Evolutionary conservation across 805 yeast species (phyloP).

Genomic region (Metschnikowia amazonensis): DNA sequence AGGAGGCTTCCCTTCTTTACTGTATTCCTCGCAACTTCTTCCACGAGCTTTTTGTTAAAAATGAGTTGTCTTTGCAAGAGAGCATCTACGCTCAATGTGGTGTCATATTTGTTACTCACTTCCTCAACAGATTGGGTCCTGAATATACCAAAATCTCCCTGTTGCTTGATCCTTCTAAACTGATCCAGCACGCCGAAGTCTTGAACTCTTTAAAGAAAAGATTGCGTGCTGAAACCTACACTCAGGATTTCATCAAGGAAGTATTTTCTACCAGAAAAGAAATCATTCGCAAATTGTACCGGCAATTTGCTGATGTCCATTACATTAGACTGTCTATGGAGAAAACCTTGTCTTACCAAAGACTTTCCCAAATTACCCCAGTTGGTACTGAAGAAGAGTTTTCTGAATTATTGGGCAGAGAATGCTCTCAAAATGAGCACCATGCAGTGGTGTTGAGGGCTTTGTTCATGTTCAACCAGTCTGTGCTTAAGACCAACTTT

Average conservation of each 20-base stretch:
- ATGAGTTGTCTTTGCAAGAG: slow-evolving; percentile 88
- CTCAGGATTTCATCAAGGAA: slow-evolving; percentile 77
- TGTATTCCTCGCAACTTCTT: slow-evolving; percentile 87
- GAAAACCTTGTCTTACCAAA: slow-evolving; percentile 80
- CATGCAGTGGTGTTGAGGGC: slow-evolving; percentile 78
- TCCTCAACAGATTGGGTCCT: slow-evolving; percentile 88
- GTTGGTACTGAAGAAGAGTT: slow-evolving; percentile 75
- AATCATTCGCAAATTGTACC: slow-evolving; percentile 76
- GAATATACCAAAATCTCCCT: slow-evolving; percentile 71
- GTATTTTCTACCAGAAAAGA: slow-evolving; percentile 67
- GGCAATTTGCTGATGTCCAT: slow-evolving; percentile 88
- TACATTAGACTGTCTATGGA: slow-evolving; percentile 69
- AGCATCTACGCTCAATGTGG: slow-evolving; percentile 92
- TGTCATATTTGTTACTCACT: slow-evolving; percentile 88
- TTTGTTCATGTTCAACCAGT: slow-evolving; percentile 76
- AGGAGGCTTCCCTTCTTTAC: slow-evolving; percentile 89
- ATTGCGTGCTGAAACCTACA: slow-evolving; percentile 87
- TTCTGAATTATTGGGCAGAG: slow-evolving; percentile 58
- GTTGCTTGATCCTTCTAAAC: slow-evolving; percentile 58
- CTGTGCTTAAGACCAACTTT: slow-evolving; percentile 89
- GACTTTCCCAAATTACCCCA: slow-evolving; percentile 73
- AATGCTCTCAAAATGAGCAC: slow-evolving; percentile 76
- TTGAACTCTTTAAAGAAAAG: slow-evolving; percentile 79
- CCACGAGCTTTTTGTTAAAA: slow-evolving; percentile 64
- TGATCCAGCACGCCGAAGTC: slow-evolving; percentile 69